Base-by-base conservation (phyloP, 352 stramenopile genomes). In the Globisporangium apiculatum region DNA sequence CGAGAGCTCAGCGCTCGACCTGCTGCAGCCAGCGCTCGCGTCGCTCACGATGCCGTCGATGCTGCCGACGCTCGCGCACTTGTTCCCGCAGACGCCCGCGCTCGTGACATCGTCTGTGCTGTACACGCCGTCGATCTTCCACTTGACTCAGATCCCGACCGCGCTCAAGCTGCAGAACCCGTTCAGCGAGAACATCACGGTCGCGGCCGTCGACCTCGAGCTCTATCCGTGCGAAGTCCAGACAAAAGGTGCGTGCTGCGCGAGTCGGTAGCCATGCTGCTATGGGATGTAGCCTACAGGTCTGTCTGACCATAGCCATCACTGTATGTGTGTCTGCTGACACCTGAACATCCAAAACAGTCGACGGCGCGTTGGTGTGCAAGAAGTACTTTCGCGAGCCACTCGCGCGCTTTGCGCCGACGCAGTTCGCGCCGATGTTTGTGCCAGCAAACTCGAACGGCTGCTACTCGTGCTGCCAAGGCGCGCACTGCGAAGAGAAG, bases 381-480 rank as follows among this genome's bases (percentile, higher is more conserved):
- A 73, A 80, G 31, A 79, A 87, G 11, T 94, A 94, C 58, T 92
- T 83, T 55, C 58, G 50, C 4, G 57, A 71, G 0, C 75, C 79
- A 37, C 71, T 94, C 10, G 84, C 84, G 40, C 79, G 70, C 9
- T 92, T 94, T 59, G 67, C 76, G 5, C 84, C 82, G n/a, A 48
- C 61, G 8, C 55, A 65, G 0, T 91, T 94, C 57, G 50, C 76
- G 24, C 58, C 71, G 14, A 94, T 94, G 18, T 83, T 75, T 61
- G 90, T 94, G 45, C 84, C 84, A 42, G 62, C 82, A n/a, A 81
- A 71, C 40, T 83, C 66, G 11, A 58, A 60, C 5, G 74, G 84
- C 10, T 94, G 84, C 58, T 88, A 86, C 41, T 89, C 84, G 17
- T 94, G 84, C 55, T 94, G 84, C 49, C 73, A 89, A 68, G 80